Evolutionary conservation across 768 basidiomycete genomes (phyloP).

Genomic region (Cubamyces sp.): DNA sequence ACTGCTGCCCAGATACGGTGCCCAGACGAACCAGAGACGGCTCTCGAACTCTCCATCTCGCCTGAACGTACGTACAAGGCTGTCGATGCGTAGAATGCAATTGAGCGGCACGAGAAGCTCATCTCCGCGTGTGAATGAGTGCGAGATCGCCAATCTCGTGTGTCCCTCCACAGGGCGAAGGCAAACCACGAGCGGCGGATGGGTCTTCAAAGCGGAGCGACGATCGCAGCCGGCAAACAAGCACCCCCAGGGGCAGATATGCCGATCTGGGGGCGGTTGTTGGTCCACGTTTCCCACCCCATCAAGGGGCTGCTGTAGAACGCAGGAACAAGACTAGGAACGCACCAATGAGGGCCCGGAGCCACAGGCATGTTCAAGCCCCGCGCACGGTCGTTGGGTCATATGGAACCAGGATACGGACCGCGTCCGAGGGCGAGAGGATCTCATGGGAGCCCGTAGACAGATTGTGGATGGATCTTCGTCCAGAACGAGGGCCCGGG

Average conservation of each 20-base stretch:
- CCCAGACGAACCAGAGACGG: no score
- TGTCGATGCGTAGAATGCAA: no score
- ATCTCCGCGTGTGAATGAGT: slow-evolving; percentile 1
- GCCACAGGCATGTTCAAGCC: not conserved
- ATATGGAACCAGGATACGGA: slow-evolving; percentile 7
- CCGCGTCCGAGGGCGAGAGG: not conserved
- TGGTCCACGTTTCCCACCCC: slow-evolving; percentile 11
- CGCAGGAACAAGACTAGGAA: not conserved
- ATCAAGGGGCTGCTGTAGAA: not conserved
- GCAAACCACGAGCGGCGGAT: not conserved
- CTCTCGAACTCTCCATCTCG: no score
- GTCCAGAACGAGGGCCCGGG: slow-evolving; percentile 9
- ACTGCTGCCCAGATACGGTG: no score
- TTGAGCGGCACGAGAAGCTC: not conserved
- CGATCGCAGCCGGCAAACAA: slow-evolving; percentile 13
- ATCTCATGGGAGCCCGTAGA: slow-evolving; percentile 24
- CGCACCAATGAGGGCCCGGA: slow-evolving; percentile 12
- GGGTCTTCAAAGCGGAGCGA: slow-evolving; percentile 7
- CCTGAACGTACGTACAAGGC: no score
- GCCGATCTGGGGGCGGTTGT: not conserved
- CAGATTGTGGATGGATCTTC: slow-evolving; percentile 11
- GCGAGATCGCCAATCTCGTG: slow-evolving; percentile 7
- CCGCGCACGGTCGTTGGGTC: slow-evolving; percentile 15
- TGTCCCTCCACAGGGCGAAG: not conserved
- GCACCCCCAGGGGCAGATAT: slow-evolving; percentile 5